Conservation (phyloP, 164 flowering plant genomes). For the Chimonanthus salicifolius region DNA sequence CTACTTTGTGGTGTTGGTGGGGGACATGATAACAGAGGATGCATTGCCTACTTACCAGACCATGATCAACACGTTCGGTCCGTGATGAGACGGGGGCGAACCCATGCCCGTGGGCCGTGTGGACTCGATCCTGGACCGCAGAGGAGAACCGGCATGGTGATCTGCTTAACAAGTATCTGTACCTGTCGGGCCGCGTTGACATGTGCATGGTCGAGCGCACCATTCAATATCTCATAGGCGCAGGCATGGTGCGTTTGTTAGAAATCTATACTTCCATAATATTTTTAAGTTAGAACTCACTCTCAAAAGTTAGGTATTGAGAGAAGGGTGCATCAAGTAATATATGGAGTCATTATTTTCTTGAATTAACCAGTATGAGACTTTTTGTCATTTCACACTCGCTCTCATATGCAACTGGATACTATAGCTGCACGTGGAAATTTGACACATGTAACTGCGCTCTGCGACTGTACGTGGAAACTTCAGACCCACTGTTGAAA, state of each 20-base stretch:
- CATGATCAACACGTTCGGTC: slow-evolving; percentile 38
- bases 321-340: no score
- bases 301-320: no score
- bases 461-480: no score
- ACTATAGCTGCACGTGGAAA: no score
- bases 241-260: slow-evolving; percentile 36
- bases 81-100: slow-evolving; percentile 52
- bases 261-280: no score
- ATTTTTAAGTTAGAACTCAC: no score
- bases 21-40: slow-evolving; percentile 37
- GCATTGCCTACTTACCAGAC: slow-evolving; percentile 59
- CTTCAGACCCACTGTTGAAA: no score
- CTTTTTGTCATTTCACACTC: no score
- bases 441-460: no score
- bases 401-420: no score
- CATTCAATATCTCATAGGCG: slow-evolving; percentile 41
- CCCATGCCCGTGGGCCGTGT: slow-evolving; percentile 47
- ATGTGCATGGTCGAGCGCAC: slow-evolving; percentile 48
- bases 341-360: no score
- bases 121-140: slow-evolving; percentile 60
- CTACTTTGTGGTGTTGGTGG: slow-evolving; percentile 13
- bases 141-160: slow-evolving; percentile 32
- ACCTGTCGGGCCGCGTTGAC: slow-evolving; percentile 48
- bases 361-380: no score
- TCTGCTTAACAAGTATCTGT: slow-evolving; percentile 48